Evolutionary conservation across 2,329 filamentous ascomycete species (phyloP).

Genomic region (Scytalidium sp.): DNA sequence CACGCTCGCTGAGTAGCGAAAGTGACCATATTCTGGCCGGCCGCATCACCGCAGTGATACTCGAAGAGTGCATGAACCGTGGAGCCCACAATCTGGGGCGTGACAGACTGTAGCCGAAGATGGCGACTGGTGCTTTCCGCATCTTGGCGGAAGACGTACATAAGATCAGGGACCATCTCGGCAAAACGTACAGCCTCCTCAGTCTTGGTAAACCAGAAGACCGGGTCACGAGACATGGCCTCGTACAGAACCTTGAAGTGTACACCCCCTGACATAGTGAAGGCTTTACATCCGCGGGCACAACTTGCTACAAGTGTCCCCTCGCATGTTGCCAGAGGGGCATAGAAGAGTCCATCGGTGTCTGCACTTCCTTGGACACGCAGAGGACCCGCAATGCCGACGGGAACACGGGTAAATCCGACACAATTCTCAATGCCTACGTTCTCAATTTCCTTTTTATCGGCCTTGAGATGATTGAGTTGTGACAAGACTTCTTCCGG

Average conservation of each 20-base stretch:
- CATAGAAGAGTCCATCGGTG: conserved; percentile 12
- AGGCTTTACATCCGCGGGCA: conserved; percentile 26
- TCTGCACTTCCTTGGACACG: conserved; percentile 10
- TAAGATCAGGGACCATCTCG: conserved; percentile 3
- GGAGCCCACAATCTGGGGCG: conserved; percentile 17
- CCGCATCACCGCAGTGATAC: conserved; percentile 25
- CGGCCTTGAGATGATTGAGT: not conserved
- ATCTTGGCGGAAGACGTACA: conserved; percentile 5
- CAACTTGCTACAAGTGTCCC: conserved; percentile 27
- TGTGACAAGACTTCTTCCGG: not conserved
- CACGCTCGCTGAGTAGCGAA: conserved; percentile 25
- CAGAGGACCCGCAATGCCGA: conserved; percentile 21
- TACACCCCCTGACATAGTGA: conserved; percentile 18
- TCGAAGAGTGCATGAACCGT: conserved; percentile 21
- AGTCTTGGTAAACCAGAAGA: conserved; percentile 20
- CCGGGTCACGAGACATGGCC: conserved; percentile 20
- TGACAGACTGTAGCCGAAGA: conserved; percentile 11
- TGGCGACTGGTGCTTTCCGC: conserved; percentile 12
- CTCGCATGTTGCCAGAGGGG: conserved; percentile 27
- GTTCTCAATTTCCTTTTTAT: conserved; percentile 1
- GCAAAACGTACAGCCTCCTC: conserved; percentile 18
- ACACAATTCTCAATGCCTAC: conserved; percentile 19
- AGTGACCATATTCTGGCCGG: conserved; percentile 29
- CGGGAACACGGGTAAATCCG: conserved; percentile 18
- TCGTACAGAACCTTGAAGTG: conserved; percentile 18